phyloP scores from a whole-genome alignment of 2,329 filamentous ascomycete species.

The Chalaropsis ovoidea region DNA sequence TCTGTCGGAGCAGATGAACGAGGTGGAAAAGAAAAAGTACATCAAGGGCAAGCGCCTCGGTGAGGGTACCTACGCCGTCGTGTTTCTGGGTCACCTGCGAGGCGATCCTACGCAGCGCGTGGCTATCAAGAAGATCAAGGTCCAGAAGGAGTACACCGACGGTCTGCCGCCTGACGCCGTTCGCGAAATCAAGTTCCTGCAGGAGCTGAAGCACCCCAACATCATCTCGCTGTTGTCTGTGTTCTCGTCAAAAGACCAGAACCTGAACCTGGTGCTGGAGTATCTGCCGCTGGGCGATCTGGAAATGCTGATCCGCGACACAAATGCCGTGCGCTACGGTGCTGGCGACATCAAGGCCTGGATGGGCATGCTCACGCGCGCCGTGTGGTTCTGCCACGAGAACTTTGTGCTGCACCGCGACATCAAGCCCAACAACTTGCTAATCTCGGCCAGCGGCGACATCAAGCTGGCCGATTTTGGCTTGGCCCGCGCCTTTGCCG shows the following conservation, averaged over 20 bases:
- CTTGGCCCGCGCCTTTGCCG: conserved; percentile 78
- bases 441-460: conserved; percentile 85
- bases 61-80: conserved; percentile 93
- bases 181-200: conserved; percentile 88
- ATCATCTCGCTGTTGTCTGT: conserved; percentile 88
- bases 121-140: conserved; percentile 88
- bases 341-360: conserved; percentile 90
- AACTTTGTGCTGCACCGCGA: conserved; percentile 91
- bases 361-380: conserved; percentile 94
- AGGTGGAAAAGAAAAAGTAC: conserved; percentile 77
- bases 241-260: conserved; percentile 93
- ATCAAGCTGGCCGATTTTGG: conserved; percentile 97
- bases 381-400: conserved; percentile 93
- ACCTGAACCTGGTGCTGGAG: conserved; percentile 90
- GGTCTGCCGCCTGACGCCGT: conserved; percentile 91
- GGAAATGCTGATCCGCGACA: conserved; percentile 86
- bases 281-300: conserved; percentile 89
- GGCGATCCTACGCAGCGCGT: conserved; percentile 63
- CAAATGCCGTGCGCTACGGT: conserved; percentile 65
- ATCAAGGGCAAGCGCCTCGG: conserved; percentile 87
- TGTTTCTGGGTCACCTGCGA: conserved; percentile 77
- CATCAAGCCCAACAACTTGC: conserved; percentile 97
- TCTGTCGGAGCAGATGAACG: conserved; percentile 71
- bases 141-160: conserved; percentile 75
- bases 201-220: conserved; percentile 89